Evolutionary conservation across 2,329 filamentous ascomycete species (phyloP).

Genomic region (Verticillium dahliae): DNA sequence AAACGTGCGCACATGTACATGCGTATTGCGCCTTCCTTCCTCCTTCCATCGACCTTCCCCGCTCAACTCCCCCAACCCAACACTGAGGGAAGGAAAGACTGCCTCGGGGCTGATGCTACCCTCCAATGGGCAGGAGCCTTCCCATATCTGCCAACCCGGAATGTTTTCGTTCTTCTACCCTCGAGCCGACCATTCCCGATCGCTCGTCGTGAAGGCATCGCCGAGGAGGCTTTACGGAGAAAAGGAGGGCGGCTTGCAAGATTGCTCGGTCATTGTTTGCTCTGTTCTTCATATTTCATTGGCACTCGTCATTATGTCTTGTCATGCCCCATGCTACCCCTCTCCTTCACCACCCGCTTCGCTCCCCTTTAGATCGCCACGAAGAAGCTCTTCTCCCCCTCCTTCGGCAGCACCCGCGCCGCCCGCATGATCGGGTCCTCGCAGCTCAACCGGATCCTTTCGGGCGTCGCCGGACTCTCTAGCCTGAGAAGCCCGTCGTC

Average conservation of each 20-base stretch:
- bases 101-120: background rate
- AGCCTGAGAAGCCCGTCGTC: constrained; percentile 54
- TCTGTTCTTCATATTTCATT: background rate
- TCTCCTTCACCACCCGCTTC: too few species aligned
- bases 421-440: constrained; percentile 76
- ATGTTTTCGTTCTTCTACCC: background rate
- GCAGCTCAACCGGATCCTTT: constrained; percentile 72
- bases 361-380: constrained; percentile 39
- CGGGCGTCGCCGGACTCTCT: constrained; percentile 75
- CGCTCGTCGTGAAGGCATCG: background rate
- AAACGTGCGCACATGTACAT: too few species aligned
- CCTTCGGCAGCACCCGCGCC: constrained; percentile 60
- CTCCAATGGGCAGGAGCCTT: background rate
- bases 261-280: background rate
- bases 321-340: background rate
- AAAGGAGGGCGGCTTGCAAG: background rate
- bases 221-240: background rate
- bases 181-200: background rate
- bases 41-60: background rate
- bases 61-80: background rate
- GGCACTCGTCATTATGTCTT: background rate
- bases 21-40: background rate
- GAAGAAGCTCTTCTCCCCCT: constrained; percentile 84
- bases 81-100: background rate
- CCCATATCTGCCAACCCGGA: background rate